Evolutionary conservation across 1,284 basidiomycete genomes (phyloP).

Genomic region (Pterula multifida): DNA sequence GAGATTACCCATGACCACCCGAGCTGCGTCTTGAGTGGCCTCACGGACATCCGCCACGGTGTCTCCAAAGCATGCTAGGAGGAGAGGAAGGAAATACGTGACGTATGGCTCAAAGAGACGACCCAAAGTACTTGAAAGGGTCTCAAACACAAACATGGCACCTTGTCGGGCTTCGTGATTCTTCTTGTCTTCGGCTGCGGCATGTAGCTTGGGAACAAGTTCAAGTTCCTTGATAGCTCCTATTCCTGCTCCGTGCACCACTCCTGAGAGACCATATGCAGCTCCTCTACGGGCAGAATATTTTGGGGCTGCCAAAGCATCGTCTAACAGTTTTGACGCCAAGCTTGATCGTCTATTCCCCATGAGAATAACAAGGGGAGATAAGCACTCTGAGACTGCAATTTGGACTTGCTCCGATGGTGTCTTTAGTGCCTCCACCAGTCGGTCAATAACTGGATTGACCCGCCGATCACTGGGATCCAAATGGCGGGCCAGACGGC

Average conservation of each 20-base stretch:
- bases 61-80: constrained; percentile 89
- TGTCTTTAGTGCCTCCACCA: constrained; percentile 87
- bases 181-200: constrained; percentile 86
- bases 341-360: constrained; percentile 14
- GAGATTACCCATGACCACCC: constrained; percentile 92
- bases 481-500: constrained; percentile 85
- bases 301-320: constrained; percentile 69
- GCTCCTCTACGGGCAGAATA: constrained; percentile 91
- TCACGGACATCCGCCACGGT: constrained; percentile 83
- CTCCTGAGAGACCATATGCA: constrained; percentile 91
- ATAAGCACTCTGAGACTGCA: constrained; percentile 90
- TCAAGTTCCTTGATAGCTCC: constrained; percentile 77
- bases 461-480: constrained; percentile 68
- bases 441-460: constrained; percentile 78
- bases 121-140: constrained; percentile 76
- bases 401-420: constrained; percentile 96
- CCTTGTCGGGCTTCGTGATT: constrained; percentile 83
- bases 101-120: constrained; percentile 94
- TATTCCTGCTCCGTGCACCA: constrained; percentile 85
- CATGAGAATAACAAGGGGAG: constrained; percentile 76
- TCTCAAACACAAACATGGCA: constrained; percentile 92
- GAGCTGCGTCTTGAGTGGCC: constrained; percentile 87
- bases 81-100: constrained; percentile 75
- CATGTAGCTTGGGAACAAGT: constrained; percentile 63
- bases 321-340: constrained; percentile 41